Evolutionary conservation across 306 rosid genomes (phyloP).

Genomic region (Albizia julibrissin): DNA sequence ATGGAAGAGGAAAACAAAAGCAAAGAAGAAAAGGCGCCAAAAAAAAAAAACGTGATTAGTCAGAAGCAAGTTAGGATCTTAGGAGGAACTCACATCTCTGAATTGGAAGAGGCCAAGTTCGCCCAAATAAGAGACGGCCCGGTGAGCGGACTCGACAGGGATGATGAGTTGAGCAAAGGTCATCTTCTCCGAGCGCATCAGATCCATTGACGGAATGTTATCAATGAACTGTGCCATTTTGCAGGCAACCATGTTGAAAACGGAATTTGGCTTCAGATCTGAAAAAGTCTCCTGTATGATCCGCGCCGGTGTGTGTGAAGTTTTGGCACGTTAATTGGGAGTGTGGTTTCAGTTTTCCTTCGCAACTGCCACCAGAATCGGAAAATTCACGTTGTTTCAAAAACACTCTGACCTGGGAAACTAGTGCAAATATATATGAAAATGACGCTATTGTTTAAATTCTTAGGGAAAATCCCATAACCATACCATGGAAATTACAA

Average conservation of each 20-base stretch:
- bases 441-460: conserved; percentile 18
- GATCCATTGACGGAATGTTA: conserved; percentile 87
- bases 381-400: conserved; percentile 30
- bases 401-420: not conserved
- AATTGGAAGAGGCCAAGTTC: conserved; percentile 96
- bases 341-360: conserved; percentile 40
- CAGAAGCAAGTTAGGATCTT: conserved; percentile 39
- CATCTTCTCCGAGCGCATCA: conserved; percentile 99
- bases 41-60: not conserved
- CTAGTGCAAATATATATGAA: not conserved
- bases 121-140: conserved; percentile 89
- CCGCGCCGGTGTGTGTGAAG: not conserved
- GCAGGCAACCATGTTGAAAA: conserved; percentile 49
- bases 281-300: conserved; percentile 27
- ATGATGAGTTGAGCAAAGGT: conserved; percentile 93
- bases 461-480: too few relatives aligned
- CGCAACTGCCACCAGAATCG: conserved; percentile 53
- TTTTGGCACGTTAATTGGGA: conserved; percentile 41
- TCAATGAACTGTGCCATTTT: conserved; percentile 81
- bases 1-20: not conserved
- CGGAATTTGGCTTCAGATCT: conserved; percentile 54
- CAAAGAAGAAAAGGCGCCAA: conserved; percentile 4
- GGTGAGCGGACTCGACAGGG: conserved; percentile 92
- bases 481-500: too few relatives aligned
- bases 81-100: conserved; percentile 69